A percentile compares a stretch with the other conserved stretches of the same genome.
These are phyloP conservation scores for Suhomyces prunicola DNA, from an alignment of 805 yeast genomes.

Conservation along the genomic window DNA sequence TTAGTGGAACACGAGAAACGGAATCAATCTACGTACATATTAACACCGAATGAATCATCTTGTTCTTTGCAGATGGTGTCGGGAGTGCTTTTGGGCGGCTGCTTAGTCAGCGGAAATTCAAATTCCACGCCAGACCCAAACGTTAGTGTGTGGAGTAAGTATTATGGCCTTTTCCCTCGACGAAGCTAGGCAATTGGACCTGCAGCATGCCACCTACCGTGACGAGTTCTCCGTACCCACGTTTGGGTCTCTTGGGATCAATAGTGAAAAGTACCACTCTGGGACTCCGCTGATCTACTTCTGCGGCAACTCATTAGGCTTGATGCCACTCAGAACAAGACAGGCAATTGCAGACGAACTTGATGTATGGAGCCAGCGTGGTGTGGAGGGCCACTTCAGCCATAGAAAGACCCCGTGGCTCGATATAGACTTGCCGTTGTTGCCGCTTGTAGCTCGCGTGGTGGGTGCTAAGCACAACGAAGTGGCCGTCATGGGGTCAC, in stretches of 20 bases:
- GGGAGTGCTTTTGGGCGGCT: background rate
- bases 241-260: slow-evolving; percentile 53
- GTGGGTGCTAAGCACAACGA: slow-evolving; percentile 78
- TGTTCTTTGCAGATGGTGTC: background rate
- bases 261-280: slow-evolving; percentile 28
- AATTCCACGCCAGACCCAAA: no score
- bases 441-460: slow-evolving; percentile 64
- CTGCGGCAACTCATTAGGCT: slow-evolving; percentile 92
- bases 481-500: slow-evolving; percentile 83
- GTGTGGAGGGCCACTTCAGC: slow-evolving; percentile 80
- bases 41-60: slow-evolving; percentile 82
- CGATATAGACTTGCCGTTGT: slow-evolving; percentile 74
- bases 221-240: slow-evolving; percentile 67
- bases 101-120: background rate
- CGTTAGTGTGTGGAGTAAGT: no score
- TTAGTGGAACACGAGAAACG: background rate
- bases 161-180: background rate
- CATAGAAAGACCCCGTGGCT: slow-evolving; percentile 80
- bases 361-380: slow-evolving; percentile 78
- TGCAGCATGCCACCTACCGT: slow-evolving; percentile 33
- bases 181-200: slow-evolving; percentile 1
- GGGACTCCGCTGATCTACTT: slow-evolving; percentile 42
- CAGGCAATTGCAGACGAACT: slow-evolving; percentile 61
- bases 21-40: slow-evolving; percentile 53
- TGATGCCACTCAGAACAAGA: slow-evolving; percentile 71